A percentile compares a stretch with the other conserved stretches of the same genome.
Evolutionary conservation across 176 grass and related monocot genomes (phyloP).

Genomic region (Aegilops umbellulata): DNA sequence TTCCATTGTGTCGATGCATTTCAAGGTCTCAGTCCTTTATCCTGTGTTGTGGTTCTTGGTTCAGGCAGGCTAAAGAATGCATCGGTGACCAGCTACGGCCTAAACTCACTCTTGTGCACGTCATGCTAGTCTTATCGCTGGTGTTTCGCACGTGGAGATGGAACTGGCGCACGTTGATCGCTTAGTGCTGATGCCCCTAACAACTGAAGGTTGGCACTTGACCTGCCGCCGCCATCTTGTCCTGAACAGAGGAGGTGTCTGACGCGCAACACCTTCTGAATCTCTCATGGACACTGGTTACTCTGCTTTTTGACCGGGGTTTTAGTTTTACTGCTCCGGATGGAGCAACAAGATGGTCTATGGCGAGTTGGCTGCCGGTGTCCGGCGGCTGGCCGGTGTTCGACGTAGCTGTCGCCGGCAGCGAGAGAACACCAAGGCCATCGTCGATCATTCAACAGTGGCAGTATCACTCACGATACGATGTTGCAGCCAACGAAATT

Average conservation of each 20-base stretch:
- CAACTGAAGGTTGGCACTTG: background rate
- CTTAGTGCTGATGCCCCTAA: background rate
- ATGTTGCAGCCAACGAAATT: background rate
- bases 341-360: background rate
- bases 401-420: background rate
- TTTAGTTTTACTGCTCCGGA: background rate
- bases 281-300: background rate
- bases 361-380: too few relatives aligned
- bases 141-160: background rate
- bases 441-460: background rate
- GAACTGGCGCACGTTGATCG: background rate
- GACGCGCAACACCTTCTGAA: background rate
- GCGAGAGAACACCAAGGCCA: background rate
- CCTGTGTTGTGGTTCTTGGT: background rate
- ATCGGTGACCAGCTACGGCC: background rate
- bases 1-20: background rate
- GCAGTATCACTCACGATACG: too few relatives aligned
- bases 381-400: background rate
- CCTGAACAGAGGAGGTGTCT: background rate
- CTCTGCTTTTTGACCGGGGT: background rate
- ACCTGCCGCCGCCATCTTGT: background rate
- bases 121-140: background rate
- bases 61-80: background rate
- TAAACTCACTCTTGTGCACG: background rate
- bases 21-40: background rate